A percentile compares a stretch with the other conserved stretches of the same genome.
These are phyloP conservation scores for Hordeum pubiflorum DNA, from an alignment of 202 grass and related monocot species.

Conservation along the genomic window DNA sequence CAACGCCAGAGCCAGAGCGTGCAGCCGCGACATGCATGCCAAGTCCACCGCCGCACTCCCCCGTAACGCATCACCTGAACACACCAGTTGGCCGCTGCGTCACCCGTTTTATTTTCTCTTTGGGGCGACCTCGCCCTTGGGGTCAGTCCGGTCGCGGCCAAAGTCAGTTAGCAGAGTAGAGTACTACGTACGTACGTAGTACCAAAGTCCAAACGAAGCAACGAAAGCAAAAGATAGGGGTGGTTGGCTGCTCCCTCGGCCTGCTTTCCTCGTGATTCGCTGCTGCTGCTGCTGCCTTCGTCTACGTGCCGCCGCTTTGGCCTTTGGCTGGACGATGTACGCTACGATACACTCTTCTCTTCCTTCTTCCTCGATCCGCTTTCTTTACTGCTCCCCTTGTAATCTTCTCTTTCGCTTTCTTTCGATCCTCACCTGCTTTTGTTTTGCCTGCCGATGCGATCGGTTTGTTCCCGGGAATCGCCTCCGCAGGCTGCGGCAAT, in stretches of 20 bases:
- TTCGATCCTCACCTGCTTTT: slow-evolving; percentile 33
- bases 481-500: not conserved
- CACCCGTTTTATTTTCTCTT: not conserved
- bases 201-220: slow-evolving; percentile 60
- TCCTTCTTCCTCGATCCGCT: not conserved
- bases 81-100: not conserved
- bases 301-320: slow-evolving; percentile 6
- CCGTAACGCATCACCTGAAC: not conserved
- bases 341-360: not conserved
- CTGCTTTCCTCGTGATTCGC: slow-evolving; percentile 74
- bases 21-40: slow-evolving; percentile 6
- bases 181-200: not conserved
- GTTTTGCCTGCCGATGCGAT: slow-evolving; percentile 38
- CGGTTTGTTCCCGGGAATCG: slow-evolving; percentile 43
- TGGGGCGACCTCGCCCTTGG: not conserved
- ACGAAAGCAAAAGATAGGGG: slow-evolving; percentile 61
- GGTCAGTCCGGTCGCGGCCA: not conserved
- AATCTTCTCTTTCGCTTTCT: not conserved
- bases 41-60: slow-evolving; percentile 21
- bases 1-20: slow-evolving; percentile 4
- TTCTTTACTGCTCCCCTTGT: slow-evolving; percentile 26
- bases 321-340: not conserved
- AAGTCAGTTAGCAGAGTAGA: slow-evolving; percentile 31
- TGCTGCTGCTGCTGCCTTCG: not conserved
- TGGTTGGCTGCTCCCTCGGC: slow-evolving; percentile 8